Conservation (phyloP, 2,329 filamentous ascomycete species). For the Diaporthe sp. region DNA sequence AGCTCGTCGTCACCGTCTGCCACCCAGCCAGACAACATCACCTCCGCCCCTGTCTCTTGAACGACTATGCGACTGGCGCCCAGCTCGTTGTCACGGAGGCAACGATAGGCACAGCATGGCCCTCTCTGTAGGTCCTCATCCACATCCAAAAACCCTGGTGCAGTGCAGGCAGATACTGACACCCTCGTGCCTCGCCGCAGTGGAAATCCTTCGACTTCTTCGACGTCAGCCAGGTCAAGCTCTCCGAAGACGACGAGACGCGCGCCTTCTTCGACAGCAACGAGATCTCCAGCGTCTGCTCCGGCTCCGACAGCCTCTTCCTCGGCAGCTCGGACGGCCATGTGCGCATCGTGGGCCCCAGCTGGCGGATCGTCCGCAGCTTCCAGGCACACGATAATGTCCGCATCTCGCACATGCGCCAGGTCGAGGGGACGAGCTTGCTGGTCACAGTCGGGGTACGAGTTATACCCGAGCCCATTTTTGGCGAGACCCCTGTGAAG, state of each 20-base stretch:
- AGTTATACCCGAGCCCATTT: not conserved
- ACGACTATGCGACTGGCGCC: slow-evolving; percentile 21
- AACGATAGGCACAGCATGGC: slow-evolving; percentile 33
- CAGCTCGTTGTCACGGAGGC: slow-evolving; percentile 29
- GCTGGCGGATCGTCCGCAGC: slow-evolving; percentile 87
- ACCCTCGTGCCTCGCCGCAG: slow-evolving; percentile 58
- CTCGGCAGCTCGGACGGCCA: slow-evolving; percentile 87
- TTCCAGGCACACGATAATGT: slow-evolving; percentile 89
- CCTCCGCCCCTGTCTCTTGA: not conserved
- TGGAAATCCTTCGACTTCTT: slow-evolving; percentile 99
- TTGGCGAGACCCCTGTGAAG: not conserved
- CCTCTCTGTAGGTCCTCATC: slow-evolving; percentile 18
- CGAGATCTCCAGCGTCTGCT: slow-evolving; percentile 86
- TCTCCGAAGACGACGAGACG: slow-evolving; percentile 80
- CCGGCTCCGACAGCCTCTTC: slow-evolving; percentile 91
- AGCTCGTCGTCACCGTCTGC: slow-evolving; percentile 20
- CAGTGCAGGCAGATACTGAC: not conserved
- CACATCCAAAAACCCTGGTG: too few species aligned
- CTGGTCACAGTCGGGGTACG: slow-evolving; percentile 82
- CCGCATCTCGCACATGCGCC: slow-evolving; percentile 90
- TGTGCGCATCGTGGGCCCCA: slow-evolving; percentile 88
- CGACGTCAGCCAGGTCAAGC: slow-evolving; percentile 87
- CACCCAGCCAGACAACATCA: not conserved
- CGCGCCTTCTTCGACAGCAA: slow-evolving; percentile 84
- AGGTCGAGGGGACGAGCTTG: slow-evolving; percentile 87